Base-by-base conservation (phyloP, 2,329 filamentous ascomycete species). In the Fusarium sulawesiense region DNA sequence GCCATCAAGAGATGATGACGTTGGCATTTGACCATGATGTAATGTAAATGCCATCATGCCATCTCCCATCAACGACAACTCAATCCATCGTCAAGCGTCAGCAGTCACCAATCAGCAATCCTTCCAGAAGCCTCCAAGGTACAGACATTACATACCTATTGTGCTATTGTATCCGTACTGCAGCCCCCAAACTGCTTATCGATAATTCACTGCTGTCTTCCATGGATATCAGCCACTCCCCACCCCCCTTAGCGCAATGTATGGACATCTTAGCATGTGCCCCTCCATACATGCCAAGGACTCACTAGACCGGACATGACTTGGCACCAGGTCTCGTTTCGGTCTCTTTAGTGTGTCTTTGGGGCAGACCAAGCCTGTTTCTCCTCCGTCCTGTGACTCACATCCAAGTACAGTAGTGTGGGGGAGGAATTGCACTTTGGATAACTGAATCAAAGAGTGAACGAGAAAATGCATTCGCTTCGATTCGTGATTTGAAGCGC, bases 301-400 rank as follows among this genome's bases (percentile, higher is more conserved):
- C 60, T n/a, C 10, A 55, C 73, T 75, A 75, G 60, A 41, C 64
- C 55, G 16, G 23, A 51, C 40, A 50, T 27, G 60, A 73, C 44
- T 48, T 75, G 67, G 71, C 47, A 60, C 41, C 61, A 66, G 57
- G 72, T 60, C 70, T 70, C 59, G 70, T 74, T 74, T 72, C 64
- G 72, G 68, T 50, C 54, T 71, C 62, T 64, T 54, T 68, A 60
- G 58, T 67, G 53, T 64, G 65, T 56, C 32, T 71, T 63, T 71
- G 65, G 53, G 45, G 64, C 41, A 72, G 63, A 49, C 56, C 51
- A 66, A 71, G 64, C 70, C 64, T 71, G 60, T 59, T 74, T 67
- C 60, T 68, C 16, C 56, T 56, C 60, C 66, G 67, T 70, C 69
- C 64, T 75, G 73, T 75, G 73, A 75, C 73, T 75, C 73, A 75